These are phyloP conservation scores for Dactylellina sp. DNA, from an alignment of 2,329 filamentous ascomycete genomes.

Conservation along the genomic window DNA sequence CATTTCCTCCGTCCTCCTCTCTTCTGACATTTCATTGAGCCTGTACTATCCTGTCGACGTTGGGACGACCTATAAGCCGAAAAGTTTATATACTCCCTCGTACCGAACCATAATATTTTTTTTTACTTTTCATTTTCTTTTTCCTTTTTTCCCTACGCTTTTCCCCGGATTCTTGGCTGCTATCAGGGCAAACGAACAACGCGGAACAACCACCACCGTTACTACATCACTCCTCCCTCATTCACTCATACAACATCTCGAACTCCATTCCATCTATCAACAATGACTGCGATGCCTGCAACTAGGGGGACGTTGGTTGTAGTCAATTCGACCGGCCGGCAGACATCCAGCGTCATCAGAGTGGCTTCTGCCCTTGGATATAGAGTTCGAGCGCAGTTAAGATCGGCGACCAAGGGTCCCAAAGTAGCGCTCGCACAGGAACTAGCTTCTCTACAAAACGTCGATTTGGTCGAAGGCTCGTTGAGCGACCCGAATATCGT, in stretches of 20 bases:
- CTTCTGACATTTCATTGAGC: no score
- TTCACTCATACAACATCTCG: slow-evolving; percentile 4
- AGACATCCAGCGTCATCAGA: slow-evolving; percentile 93
- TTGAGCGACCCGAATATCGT: slow-evolving; percentile 79
- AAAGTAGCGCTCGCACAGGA: slow-evolving; percentile 81
- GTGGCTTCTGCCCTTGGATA: slow-evolving; percentile 94
- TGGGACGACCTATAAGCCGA: not conserved
- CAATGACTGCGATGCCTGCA: slow-evolving; percentile 47
- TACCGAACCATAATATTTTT: slow-evolving; percentile 8
- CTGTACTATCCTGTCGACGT: no score
- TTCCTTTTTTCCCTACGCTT: slow-evolving; percentile 23
- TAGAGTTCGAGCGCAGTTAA: slow-evolving; percentile 89
- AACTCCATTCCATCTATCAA: not conserved
- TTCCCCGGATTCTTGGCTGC: slow-evolving; percentile 55
- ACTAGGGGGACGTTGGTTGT: slow-evolving; percentile 77
- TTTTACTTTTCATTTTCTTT: slow-evolving; percentile 16
- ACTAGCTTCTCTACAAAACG: slow-evolving; percentile 82
- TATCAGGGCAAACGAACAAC: slow-evolving; percentile 53
- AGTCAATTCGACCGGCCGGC: slow-evolving; percentile 94
- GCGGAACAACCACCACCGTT: slow-evolving; percentile 34
- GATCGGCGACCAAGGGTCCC: slow-evolving; percentile 70
- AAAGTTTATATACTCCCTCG: slow-evolving; percentile 43
- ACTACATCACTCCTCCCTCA: slow-evolving; percentile 6
- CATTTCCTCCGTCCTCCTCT: no score
- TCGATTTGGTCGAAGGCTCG: slow-evolving; percentile 74